Evolutionary conservation across 345 rosid species (phyloP).

Genomic region (Pugionium dolabratum): DNA sequence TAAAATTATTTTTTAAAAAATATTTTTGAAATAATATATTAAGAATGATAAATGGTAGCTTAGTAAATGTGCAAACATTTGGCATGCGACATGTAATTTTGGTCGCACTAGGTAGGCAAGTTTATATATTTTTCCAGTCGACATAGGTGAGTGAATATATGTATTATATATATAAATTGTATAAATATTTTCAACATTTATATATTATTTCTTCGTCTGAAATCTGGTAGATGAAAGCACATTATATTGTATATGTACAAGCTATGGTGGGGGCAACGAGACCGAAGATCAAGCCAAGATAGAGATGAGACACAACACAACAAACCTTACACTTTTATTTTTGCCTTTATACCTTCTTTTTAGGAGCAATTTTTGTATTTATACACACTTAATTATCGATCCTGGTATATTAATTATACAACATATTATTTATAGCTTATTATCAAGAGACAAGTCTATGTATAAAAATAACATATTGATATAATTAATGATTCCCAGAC

Average conservation of each 20-base stretch:
- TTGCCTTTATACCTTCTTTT: constrained; percentile 59
- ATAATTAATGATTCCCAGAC: constrained; percentile 8
- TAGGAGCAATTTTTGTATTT: constrained; percentile 39
- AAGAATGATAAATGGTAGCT: no score
- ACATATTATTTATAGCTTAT: neutral
- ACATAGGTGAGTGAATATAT: neutral
- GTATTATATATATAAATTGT: neutral
- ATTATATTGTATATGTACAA: constrained; percentile 26
- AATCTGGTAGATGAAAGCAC: constrained; percentile 28
- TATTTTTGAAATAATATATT: no score
- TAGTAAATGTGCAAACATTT: no score
- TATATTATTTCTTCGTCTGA: constrained; percentile 16
- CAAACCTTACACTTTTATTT: constrained; percentile 61
- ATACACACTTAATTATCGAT: constrained; percentile 7
- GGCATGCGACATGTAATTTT: no score
- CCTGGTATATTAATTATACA: no score
- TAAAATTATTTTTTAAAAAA: no score
- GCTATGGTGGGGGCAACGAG: constrained; percentile 60
- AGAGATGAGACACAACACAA: constrained; percentile 53
- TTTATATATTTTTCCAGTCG: no score
- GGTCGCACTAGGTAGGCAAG: no score
- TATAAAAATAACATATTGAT: neutral
- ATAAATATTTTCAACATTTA: neutral
- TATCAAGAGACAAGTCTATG: neutral
- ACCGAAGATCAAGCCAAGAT: constrained; percentile 40